These are phyloP conservation scores for Penicillium verrucosum DNA, from an alignment of 2,329 filamentous ascomycete genomes.

Conservation along the genomic window DNA sequence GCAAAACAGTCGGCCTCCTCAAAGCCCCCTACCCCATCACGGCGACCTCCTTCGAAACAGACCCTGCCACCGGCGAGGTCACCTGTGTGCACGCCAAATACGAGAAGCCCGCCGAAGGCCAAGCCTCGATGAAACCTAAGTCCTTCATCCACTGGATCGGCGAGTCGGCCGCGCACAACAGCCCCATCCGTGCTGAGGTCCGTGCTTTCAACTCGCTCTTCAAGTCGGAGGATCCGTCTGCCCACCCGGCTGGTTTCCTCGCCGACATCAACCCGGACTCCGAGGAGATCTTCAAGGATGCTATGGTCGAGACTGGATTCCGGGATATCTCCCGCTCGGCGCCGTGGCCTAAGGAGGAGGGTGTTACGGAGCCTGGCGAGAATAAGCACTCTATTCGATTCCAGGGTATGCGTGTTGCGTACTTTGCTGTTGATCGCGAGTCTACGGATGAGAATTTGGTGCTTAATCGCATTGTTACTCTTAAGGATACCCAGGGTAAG, in stretches of 20 bases:
- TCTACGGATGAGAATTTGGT: conserved; percentile 76
- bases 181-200: conserved; percentile 64
- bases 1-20: conserved; percentile 70
- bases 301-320: conserved; percentile 79
- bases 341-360: conserved; percentile 77
- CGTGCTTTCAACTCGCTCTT: conserved; percentile 81
- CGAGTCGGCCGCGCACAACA: conserved; percentile 60
- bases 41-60: conserved; percentile 65
- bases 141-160: conserved; percentile 87
- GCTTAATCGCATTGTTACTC: conserved; percentile 83
- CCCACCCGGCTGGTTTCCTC: conserved; percentile 74
- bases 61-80: conserved; percentile 61
- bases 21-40: conserved; percentile 68
- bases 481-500: conserved; percentile 64
- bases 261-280: conserved; percentile 81
- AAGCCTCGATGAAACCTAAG: conserved; percentile 63
- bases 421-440: conserved; percentile 65
- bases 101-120: conserved; percentile 64
- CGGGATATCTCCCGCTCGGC: conserved; percentile 69
- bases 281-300: conserved; percentile 73
- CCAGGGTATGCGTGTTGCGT: conserved; percentile 81
- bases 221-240: conserved; percentile 77
- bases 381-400: conserved; percentile 73
- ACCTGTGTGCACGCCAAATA: conserved; percentile 64
- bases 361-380: conserved; percentile 44